Evolutionary conservation across 345 rosid species (phyloP).

Genomic region (Lenwebbia sp.): DNA sequence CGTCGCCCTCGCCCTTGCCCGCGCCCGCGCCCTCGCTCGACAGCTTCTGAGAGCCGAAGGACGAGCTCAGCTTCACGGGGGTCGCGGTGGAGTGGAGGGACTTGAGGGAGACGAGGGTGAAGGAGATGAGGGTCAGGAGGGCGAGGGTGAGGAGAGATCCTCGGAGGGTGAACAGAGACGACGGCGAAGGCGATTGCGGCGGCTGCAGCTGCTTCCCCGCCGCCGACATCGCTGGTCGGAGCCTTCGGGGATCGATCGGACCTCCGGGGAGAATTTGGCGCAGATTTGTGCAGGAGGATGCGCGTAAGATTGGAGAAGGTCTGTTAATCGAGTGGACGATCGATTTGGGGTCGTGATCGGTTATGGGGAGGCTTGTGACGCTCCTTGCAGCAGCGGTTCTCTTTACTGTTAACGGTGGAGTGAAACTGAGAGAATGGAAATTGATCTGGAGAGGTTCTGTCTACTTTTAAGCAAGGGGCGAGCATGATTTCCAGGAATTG

Average conservation of each 20-base stretch:
- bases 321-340: background rate
- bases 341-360: background rate
- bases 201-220: constrained; percentile 25
- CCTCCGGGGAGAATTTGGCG: background rate
- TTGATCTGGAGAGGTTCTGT: background rate
- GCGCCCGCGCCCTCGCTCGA: background rate
- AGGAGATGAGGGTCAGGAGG: constrained; percentile 39
- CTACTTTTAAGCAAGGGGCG: too few species aligned
- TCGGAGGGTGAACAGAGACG: constrained; percentile 45
- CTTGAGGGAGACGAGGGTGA: constrained; percentile 39
- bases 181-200: constrained; percentile 7
- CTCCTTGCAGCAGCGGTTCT: background rate
- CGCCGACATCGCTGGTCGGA: constrained; percentile 35
- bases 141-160: constrained; percentile 60
- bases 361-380: background rate
- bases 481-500: too few species aligned
- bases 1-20: background rate
- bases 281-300: background rate
- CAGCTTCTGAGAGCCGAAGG: background rate
- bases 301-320: background rate
- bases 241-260: background rate
- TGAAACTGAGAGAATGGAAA: background rate
- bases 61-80: background rate
- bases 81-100: constrained; percentile 30
- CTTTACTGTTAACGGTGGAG: background rate